Percentiles rank a stretch among this genome's conserved stretches.
phyloP scores from a whole-genome alignment of 1,139 yeast species.

The Pichia sp. region DNA sequence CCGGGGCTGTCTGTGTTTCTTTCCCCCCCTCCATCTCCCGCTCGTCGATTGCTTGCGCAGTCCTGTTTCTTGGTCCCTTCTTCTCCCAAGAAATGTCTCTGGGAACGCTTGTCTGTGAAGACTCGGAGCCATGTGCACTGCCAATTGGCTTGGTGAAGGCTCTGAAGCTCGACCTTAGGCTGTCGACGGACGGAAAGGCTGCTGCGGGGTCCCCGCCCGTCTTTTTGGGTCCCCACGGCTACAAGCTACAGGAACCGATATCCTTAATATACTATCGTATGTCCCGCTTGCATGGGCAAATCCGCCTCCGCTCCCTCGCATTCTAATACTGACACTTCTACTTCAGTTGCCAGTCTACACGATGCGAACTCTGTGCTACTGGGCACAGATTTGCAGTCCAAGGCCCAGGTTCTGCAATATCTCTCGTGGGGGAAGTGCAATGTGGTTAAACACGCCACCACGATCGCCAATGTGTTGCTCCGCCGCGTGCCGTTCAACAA shows the following conservation, averaged over 20 bases:
- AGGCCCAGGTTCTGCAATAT: constrained; percentile 75
- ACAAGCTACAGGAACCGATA: background rate
- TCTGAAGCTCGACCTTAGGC: background rate
- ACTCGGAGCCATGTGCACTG: background rate
- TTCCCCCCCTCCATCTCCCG: too few species aligned
- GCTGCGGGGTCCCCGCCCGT: background rate
- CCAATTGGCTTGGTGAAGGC: background rate
- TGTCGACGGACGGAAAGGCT: background rate
- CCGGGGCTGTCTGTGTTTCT: too few species aligned
- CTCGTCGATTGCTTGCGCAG: too few species aligned
- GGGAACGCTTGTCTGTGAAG: background rate
- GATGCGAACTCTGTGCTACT: constrained; percentile 35
- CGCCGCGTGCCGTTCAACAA: constrained; percentile 71
- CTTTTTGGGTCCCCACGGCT: background rate
- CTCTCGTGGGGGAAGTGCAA: constrained; percentile 74
- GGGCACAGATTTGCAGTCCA: constrained; percentile 53
- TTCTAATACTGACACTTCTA: too few species aligned
- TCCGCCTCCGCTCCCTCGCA: too few species aligned
- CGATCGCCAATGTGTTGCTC: constrained; percentile 39
- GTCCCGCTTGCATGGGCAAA: background rate
- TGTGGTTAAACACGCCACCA: constrained; percentile 42
- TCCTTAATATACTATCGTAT: background rate
- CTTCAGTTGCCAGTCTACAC: constrained; percentile 33
- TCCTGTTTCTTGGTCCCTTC: too few species aligned
- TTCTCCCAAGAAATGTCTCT: background rate